Base-by-base conservation (phyloP, 164 flowering plant genomes). In the Vitis cinerea region DNA sequence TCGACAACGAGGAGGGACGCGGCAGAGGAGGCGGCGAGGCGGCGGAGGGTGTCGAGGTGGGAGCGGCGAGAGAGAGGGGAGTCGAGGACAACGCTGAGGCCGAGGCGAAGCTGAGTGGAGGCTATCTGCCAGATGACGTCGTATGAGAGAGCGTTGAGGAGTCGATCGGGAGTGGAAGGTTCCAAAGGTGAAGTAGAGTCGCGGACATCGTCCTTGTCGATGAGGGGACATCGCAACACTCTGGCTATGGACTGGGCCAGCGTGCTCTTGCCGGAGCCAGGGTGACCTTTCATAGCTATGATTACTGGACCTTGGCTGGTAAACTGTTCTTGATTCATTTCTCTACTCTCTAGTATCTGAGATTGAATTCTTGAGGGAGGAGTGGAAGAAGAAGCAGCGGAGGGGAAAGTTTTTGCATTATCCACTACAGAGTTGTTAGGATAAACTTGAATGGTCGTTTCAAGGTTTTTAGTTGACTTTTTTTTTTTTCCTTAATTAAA, bases 211-310 rank as follows among this genome's bases (percentile, higher is more conserved):
- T 92, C 95, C 74, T 92, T 92, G 88, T 90, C 95, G 53, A 92
- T 19, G 66, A 90, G 86, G 17, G 97, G 95, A 83, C 78, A 72
- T 71, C 75, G 66, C 57, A 92, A 78, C 60, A 82, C 49, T 0
- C 74, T 51, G 52, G 95, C 83, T 57, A 92, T 50, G 69, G 85
- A 61, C 2, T 50, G 72, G 8, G 95, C 97, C 7, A 90, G 67
- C 3, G 90, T 92, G 75, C 74, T 77, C 67, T 90, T 90, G 37
- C 97, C 95, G 0, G 87, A 83, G 37, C 95, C 97, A 0, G 97
- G 97, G 67, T 92, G 93, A 9, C 95, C 97, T 69, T 92, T 92
- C 95, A 92, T 86, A 1, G 95, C 93, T 17, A 89, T 76, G 50
- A 87, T 74, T 72, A 83, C 14, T 15, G 70, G 81, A 6, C 44